A percentile compares a stretch with the other conserved stretches of the same genome.
phyloP scores from a whole-genome alignment of 805 yeast species.

The Hagleromyces aurorensis region DNA sequence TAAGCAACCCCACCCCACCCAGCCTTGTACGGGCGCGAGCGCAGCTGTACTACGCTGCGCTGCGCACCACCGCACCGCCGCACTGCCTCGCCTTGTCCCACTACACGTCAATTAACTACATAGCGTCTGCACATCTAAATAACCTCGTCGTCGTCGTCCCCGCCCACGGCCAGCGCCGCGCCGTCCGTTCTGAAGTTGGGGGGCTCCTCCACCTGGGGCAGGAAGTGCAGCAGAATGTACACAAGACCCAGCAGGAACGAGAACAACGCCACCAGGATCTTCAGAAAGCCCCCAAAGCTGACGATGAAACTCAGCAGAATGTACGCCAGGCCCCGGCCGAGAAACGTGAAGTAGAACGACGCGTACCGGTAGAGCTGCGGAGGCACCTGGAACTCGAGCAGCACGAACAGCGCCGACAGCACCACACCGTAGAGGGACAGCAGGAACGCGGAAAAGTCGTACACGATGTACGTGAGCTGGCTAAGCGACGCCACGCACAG shows the following conservation, averaged over 20 bases:
- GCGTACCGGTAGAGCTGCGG: slow-evolving; percentile 57
- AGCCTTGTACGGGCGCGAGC: too few relatives aligned
- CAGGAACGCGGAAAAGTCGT: slow-evolving; percentile 36
- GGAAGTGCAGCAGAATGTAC: slow-evolving; percentile 56
- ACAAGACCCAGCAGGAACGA: slow-evolving; percentile 54
- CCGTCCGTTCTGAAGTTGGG: slow-evolving; percentile 63
- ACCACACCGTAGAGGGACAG: slow-evolving; percentile 50
- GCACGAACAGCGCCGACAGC: slow-evolving; percentile 47
- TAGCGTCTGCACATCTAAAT: slow-evolving; percentile 4
- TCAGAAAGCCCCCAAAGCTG: slow-evolving; percentile 48
- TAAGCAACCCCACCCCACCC: too few relatives aligned
- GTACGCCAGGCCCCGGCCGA: slow-evolving; percentile 43
- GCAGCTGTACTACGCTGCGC: too few relatives aligned
- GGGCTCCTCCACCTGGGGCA: slow-evolving; percentile 73
- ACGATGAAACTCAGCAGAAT: slow-evolving; percentile 40
- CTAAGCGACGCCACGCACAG: slow-evolving; percentile 33
- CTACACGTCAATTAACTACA: too few relatives aligned
- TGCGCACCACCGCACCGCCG: too few relatives aligned
- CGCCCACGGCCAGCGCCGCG: slow-evolving; percentile 31
- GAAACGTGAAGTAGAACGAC: slow-evolving; percentile 58
- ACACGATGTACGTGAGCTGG: slow-evolving; percentile 16
- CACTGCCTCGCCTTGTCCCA: too few relatives aligned
- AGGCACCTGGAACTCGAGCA: slow-evolving; percentile 38
- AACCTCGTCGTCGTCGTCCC: slow-evolving; percentile 30
- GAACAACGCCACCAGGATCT: slow-evolving; percentile 50